These are phyloP conservation scores for Vickermania ingenoplastis DNA, from an alignment of 208 protist genomes.

Conservation along the genomic window DNA sequence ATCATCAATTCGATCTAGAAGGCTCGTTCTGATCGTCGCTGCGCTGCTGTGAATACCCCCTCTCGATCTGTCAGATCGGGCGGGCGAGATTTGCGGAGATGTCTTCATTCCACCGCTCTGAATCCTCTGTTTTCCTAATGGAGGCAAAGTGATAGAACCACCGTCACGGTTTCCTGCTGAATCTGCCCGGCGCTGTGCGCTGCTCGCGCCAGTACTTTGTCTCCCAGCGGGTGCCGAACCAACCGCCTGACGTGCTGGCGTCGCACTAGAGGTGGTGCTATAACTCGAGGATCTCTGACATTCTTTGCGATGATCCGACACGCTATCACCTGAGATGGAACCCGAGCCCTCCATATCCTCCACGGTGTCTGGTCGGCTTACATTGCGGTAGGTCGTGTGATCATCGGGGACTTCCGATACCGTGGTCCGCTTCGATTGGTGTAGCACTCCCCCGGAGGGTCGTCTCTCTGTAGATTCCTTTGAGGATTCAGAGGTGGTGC, in stretches of 20 bases:
- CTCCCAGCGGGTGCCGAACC: not conserved
- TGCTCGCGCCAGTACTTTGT: not conserved
- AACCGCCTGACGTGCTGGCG: not conserved
- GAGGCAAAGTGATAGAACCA: not conserved
- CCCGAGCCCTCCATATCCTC: not conserved
- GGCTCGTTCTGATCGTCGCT: not conserved
- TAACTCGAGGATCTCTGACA: not conserved
- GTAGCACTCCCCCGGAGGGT: not conserved
- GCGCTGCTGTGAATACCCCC: not conserved
- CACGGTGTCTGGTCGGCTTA: not conserved
- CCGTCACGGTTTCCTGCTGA: not conserved
- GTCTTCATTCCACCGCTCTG: not conserved
- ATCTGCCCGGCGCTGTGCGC: not conserved
- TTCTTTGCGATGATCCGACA: not conserved
- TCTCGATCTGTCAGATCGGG: not conserved
- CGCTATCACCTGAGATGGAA: not conserved
- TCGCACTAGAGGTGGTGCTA: not conserved
- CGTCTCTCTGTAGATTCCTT: not conserved
- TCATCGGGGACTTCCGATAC: not conserved
- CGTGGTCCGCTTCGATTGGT: not conserved
- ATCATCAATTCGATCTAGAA: slow-evolving; percentile 18
- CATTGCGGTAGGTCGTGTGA: not conserved
- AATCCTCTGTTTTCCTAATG: not conserved
- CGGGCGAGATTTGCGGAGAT: not conserved
- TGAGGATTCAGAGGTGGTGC: not conserved